A percentile compares a stretch with the other conserved stretches of the same genome.
Evolutionary conservation across 257 asterid genomes (phyloP).

Genomic region (Verbascum thapsus): DNA sequence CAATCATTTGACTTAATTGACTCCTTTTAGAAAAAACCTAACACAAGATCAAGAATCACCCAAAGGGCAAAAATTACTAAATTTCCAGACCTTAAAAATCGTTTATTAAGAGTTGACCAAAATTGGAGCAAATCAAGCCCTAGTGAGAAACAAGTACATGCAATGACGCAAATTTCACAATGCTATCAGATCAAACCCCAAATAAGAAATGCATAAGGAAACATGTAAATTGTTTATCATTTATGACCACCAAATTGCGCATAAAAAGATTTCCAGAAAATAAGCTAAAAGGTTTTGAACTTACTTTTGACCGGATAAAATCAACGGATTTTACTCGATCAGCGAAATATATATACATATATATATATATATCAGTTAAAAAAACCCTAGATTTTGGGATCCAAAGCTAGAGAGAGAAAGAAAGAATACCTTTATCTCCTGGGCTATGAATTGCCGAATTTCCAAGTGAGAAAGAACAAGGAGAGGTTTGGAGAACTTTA

Average conservation of each 20-base stretch:
- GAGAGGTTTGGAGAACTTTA: constrained; percentile 35
- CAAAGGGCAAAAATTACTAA: not conserved
- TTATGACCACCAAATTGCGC: constrained; percentile 16
- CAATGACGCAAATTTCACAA: constrained; percentile 37
- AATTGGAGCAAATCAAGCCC: constrained; percentile 25
- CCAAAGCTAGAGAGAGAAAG: constrained; percentile 44
- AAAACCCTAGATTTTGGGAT: constrained; percentile 49
- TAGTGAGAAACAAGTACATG: not conserved
- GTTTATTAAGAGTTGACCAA: constrained; percentile 25
- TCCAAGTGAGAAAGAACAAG: constrained; percentile 44
- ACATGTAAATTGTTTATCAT: not conserved
- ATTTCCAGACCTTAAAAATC: not conserved
- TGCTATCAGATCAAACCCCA: constrained; percentile 26
- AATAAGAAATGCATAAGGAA: constrained; percentile 24
- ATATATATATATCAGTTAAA: not conserved
- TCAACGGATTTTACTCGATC: constrained; percentile 29
- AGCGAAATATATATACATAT: not conserved
- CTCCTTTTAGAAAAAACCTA: not conserved
- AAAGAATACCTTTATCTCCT: constrained; percentile 51
- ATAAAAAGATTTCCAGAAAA: constrained; percentile 16
- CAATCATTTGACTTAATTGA: not conserved
- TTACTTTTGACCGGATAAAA: constrained; percentile 10
- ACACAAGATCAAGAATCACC: not conserved
- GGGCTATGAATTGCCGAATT: constrained; percentile 42
- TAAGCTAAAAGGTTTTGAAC: constrained; percentile 8